Percentiles rank a stretch among this genome's conserved stretches.
These are phyloP conservation scores for Henckelia pumila DNA, from an alignment of 257 asterid species.

Conservation along the genomic window DNA sequence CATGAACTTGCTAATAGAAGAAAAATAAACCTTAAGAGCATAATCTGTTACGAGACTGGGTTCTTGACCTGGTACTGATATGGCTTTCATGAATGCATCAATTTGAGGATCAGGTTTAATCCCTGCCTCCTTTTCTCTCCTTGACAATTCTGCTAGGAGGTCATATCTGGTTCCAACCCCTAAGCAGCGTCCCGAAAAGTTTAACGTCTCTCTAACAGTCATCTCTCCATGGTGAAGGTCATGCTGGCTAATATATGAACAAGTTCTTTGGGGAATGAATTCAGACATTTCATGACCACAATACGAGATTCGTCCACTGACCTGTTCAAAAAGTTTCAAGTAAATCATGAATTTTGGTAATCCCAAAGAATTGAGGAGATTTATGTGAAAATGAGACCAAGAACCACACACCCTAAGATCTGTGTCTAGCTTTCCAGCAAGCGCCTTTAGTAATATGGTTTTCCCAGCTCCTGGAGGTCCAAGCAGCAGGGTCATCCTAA, in stretches of 20 bases:
- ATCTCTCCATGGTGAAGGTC: conserved; percentile 93
- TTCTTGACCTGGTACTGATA: conserved; percentile 80
- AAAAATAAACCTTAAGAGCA: conserved; percentile 66
- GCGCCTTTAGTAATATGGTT: conserved; percentile 76
- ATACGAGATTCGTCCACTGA: conserved; percentile 64
- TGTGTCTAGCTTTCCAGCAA: conserved; percentile 68
- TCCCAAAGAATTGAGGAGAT: neutral
- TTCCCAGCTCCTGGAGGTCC: conserved; percentile 98
- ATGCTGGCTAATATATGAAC: conserved; percentile 85
- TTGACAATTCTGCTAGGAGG: conserved; percentile 69
- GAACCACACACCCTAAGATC: conserved; percentile 43
- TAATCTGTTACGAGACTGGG: conserved; percentile 86
- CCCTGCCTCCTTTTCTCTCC: conserved; percentile 79
- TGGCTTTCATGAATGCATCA: conserved; percentile 96
- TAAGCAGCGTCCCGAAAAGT: conserved; percentile 86
- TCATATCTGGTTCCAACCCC: conserved; percentile 92
- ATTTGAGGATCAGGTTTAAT: conserved; percentile 87
- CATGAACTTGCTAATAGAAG: neutral
- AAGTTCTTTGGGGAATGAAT: conserved; percentile 83
- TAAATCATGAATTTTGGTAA: conserved; percentile 6
- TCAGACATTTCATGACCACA: conserved; percentile 86
- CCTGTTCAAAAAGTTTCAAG: conserved; percentile 35
- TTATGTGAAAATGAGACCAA: neutral
- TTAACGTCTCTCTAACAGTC: conserved; percentile 85
- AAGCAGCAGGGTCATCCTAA: conserved; percentile 92